These are phyloP conservation scores for Aurantiochytrium sp. DNA, from an alignment of 108 stramenopile species.

Conservation along the genomic window DNA sequence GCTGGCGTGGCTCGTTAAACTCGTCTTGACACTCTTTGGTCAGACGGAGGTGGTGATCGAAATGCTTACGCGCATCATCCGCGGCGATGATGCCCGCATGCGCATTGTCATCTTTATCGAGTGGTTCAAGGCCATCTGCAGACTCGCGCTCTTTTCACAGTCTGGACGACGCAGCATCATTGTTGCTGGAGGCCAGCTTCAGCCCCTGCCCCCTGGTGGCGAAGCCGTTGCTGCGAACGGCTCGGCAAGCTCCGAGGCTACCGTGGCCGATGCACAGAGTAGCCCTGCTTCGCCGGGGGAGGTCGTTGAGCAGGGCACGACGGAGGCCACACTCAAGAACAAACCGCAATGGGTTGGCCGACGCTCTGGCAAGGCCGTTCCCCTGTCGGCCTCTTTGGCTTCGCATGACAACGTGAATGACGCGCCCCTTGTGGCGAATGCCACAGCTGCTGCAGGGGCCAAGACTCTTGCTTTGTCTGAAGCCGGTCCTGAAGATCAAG, in stretches of 20 bases:
- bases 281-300: not conserved
- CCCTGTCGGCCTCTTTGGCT: not conserved
- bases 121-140: not conserved
- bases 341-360: not conserved
- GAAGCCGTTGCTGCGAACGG: not conserved
- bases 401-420: not conserved
- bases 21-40: not conserved
- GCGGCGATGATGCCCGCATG: not conserved
- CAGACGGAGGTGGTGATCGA: slow-evolving; percentile 13
- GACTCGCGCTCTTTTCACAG: not conserved
- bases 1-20: not conserved
- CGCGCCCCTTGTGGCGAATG: not conserved
- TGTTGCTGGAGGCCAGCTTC: not conserved
- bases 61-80: not conserved
- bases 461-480: not conserved
- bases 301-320: too few species aligned
- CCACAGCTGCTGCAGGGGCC: not conserved
- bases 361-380: not conserved
- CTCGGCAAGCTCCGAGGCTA: not conserved
- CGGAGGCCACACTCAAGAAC: not conserved
- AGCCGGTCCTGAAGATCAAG: not conserved
- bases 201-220: not conserved
- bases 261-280: not conserved
- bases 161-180: not conserved
- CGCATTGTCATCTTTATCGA: not conserved